Percentiles rank a stretch among this genome's conserved stretches.
phyloP scores from a whole-genome alignment of 352 stramenopile genomes.

The Aphanomyces euteiches region DNA sequence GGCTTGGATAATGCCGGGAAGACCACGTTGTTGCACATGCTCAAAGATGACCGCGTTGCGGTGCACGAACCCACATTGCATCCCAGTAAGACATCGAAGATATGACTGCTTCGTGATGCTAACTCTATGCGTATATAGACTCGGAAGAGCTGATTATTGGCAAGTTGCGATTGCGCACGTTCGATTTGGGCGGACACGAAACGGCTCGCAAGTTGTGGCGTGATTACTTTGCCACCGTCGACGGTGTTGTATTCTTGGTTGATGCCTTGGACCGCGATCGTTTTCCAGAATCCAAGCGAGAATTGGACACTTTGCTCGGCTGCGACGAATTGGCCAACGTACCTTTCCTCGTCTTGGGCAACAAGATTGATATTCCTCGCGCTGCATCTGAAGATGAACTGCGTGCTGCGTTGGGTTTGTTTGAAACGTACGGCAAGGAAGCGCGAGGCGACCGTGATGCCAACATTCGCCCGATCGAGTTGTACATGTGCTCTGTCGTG shows the following conservation, averaged over 20 bases:
- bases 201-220: conserved; percentile 96
- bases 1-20: conserved; percentile 99
- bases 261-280: conserved; percentile 97
- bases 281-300: conserved; percentile 98
- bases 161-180: conserved; percentile 99
- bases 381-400: conserved; percentile 98
- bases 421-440: conserved; percentile 99
- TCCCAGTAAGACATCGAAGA: conserved; percentile 62
- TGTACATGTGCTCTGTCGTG: conserved; percentile 99
- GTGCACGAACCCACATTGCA: conserved; percentile 96
- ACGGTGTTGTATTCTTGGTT: conserved; percentile 99
- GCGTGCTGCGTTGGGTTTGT: conserved; percentile 92
- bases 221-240: conserved; percentile 99
- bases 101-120: too few relatives aligned
- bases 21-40: conserved; percentile 99
- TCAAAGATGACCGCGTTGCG: conserved; percentile 98
- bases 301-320: conserved; percentile 96
- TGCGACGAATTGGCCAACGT: conserved; percentile 97
- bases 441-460: conserved; percentile 82
- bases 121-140: conserved; percentile 41
- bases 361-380: conserved; percentile 99
- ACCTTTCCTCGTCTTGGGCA: conserved; percentile 98
- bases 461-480: conserved; percentile 94
- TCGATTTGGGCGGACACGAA: conserved; percentile 99
- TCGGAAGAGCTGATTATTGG: conserved; percentile 91